Evolutionary conservation across 345 rosid genomes (phyloP), one percentile per base, ranked within the genome.

Genomic region (Syzygium grande): DNA sequence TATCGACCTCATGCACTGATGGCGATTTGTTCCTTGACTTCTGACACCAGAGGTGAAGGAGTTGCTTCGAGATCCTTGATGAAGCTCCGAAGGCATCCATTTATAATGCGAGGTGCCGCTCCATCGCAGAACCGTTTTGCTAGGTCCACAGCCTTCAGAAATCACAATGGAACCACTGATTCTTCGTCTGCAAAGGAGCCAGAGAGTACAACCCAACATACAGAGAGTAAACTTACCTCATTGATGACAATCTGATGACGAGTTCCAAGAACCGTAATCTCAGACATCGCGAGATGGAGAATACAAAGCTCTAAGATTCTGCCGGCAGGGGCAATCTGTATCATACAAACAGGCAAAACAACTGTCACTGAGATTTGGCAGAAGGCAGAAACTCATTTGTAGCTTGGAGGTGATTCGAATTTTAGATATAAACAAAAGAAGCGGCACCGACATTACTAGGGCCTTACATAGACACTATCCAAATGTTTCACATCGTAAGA

Each of bases 121-220:
- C 99, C 99, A 77, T 98, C 99, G 43, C 99, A 98, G 91, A 98
- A 98, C 86, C 99, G 93, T 87, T 98, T 98, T 27, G 99, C 97
- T 83, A 98, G 98, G 93, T 98, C 99, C 84, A 98, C 97, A 88
- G 98, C 98, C 99, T 98, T 92, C 87, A 84, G 53, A 56, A n/a
- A 65, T 54, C 22, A 29, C 77, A 88, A 53, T n/a, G 49, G 29
- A 52, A 58, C n/a, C 17, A 25, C 29, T 5, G 8, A 30, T 68
- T 53, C 52, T 29, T 13, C 5, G 16, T 73, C 46, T 19, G 49
- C 49, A 3, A 73, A 4, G 3, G 19, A 73, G 49, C 80, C 46
- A 73, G 55, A 51, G 52, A 53, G 85, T 34, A 52, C 11, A 78
- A 43, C 68, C 22, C 19, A 21, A 58, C 6, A 6, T 25, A 61